Base-by-base conservation (phyloP, 192 early-diverging fungal genomes). In the Coemansia sp. region DNA sequence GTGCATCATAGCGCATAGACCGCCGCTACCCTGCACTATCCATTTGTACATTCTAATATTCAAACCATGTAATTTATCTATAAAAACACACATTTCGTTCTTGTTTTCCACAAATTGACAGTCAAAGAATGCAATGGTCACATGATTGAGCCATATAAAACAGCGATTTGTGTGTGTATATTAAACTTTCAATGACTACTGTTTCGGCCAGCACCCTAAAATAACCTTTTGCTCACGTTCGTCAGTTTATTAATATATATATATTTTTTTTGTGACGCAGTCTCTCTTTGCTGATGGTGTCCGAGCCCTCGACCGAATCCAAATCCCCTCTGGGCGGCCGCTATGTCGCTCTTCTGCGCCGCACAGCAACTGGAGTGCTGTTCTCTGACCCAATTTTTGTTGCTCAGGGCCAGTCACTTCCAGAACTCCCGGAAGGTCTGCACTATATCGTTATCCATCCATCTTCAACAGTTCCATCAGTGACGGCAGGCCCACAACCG, bases 401-500 rank as follows among this genome's bases (percentile, higher is more conserved):
- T 32, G 55, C 73, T 8, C 31, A 57, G 20, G 54, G 55, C 6
- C 69, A 82, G 51, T 6, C 40, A 11, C 64, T 82, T 5, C 79
- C 79, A 4, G 79, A 76, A 5, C 63, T 76, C 16, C 79, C 79
- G 30, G 79, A 76, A 0, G 79, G 70, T 12, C 64, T 82, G 40
- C 67, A 82, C 33, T 82, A 76, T 61, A 67, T 82, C 16, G 67
- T 73, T 31, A 66, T 82, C 28, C 79, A 82, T 25, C 79, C 79
- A 38, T 69, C 66, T 7, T 11, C 60, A 2, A 48, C 22, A 3
- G 8, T 29, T 3, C 17, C 60, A 12, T 20, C 54, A 20, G 28
- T 5, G 11, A 10, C 6, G 28, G 28, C n/a, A 30, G 30, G 30
- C 16, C 2, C 54, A 5, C 11, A 32, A 16, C 14, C 54, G 8